These are phyloP conservation scores for Paspalum vaginatum DNA, from an alignment of 176 grass and related monocot species.

Conservation along the genomic window DNA sequence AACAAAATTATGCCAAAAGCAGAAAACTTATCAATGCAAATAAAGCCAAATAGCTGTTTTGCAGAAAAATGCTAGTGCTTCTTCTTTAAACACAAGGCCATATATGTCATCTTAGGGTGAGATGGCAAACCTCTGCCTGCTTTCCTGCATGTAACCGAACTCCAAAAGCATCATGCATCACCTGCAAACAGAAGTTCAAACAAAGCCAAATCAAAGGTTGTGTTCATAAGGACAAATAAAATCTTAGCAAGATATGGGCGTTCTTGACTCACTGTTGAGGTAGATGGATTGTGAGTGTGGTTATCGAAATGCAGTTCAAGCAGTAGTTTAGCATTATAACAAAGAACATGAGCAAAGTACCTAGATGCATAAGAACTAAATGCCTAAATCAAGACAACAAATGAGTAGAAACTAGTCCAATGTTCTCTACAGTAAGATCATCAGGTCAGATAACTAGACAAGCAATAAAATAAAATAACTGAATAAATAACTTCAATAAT, in stretches of 20 bases:
- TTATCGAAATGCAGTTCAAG: background rate
- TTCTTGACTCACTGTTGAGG: slow-evolving; percentile 3
- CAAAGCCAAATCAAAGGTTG: slow-evolving; percentile 33
- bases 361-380: background rate
- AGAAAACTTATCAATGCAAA: background rate
- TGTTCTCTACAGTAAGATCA: slow-evolving; percentile 9
- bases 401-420: slow-evolving; percentile 17
- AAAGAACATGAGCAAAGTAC: slow-evolving; percentile 11
- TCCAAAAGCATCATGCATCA: slow-evolving; percentile 95
- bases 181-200: slow-evolving; percentile 52
- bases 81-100: slow-evolving; percentile 22
- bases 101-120: slow-evolving; percentile 28
- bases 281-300: background rate
- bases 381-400: slow-evolving; percentile 5
- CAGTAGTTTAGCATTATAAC: slow-evolving; percentile 20
- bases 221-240: background rate
- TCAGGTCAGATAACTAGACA: slow-evolving; percentile 1
- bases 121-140: slow-evolving; percentile 78
- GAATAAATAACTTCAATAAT: slow-evolving; percentile 14
- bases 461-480: background rate
- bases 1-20: background rate
- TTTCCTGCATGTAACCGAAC: slow-evolving; percentile 94
- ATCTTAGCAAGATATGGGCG: background rate
- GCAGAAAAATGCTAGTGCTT: slow-evolving; percentile 15
- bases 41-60: background rate